Evolutionary conservation across 192 early-diverging fungal species (phyloP).

Genomic region (Coemansia sp.): DNA sequence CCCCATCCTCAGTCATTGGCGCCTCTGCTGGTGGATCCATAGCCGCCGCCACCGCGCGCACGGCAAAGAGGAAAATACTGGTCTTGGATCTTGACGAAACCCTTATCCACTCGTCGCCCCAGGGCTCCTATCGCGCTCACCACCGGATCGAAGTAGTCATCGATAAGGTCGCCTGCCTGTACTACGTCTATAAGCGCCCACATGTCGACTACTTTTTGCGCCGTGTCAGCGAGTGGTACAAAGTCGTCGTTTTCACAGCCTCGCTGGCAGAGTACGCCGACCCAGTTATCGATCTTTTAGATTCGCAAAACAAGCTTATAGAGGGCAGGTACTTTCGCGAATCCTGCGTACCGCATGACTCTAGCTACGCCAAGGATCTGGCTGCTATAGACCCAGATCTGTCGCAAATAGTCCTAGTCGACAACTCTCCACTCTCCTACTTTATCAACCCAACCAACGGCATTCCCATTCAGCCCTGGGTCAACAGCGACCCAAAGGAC

Average conservation of each 20-base stretch:
- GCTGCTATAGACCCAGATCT: constrained; percentile 64
- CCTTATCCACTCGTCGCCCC: constrained; percentile 68
- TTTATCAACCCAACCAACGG: constrained; percentile 73
- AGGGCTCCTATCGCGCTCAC: constrained; percentile 59
- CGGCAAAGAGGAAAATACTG: constrained; percentile 56
- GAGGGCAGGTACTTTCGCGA: constrained; percentile 69
- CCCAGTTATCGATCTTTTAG: constrained; percentile 63
- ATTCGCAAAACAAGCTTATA: constrained; percentile 61
- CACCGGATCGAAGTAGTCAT: constrained; percentile 68
- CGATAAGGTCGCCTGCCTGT: constrained; percentile 62
- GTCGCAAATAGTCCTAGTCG: constrained; percentile 67
- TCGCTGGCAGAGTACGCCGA: constrained; percentile 73
- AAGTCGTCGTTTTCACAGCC: constrained; percentile 75
- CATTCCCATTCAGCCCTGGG: constrained; percentile 72
- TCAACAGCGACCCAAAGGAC: constrained; percentile 68
- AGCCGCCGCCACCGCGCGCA: constrained; percentile 9
- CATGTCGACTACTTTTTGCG: constrained; percentile 65
- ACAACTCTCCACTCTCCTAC: constrained; percentile 76
- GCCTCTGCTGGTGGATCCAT: neutral
- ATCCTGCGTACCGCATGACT: constrained; percentile 63
- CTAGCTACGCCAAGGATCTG: constrained; percentile 73
- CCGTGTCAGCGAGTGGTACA: constrained; percentile 62
- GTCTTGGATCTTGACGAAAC: constrained; percentile 73
- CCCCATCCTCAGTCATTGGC: neutral
- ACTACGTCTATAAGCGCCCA: constrained; percentile 68